These are phyloP conservation scores for Penicillium palitans DNA, from an alignment of 2,329 filamentous ascomycete species.

Conservation along the genomic window DNA sequence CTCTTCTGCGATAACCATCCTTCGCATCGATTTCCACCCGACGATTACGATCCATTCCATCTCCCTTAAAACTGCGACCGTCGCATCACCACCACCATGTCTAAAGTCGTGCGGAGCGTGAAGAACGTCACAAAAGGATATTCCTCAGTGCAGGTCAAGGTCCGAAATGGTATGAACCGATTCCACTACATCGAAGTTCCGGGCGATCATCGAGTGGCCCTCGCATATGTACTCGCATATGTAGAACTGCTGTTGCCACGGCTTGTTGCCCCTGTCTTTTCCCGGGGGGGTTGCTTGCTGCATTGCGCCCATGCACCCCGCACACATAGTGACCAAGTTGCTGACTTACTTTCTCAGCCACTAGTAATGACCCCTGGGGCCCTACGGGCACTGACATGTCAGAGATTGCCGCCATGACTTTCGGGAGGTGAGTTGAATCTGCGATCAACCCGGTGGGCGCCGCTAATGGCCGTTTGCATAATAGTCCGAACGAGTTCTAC, in stretches of 20 bases:
- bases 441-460: not conserved
- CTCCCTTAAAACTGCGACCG: conserved; percentile 8
- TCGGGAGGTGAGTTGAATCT: conserved; percentile 74
- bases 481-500: conserved; percentile 92
- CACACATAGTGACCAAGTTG: conserved; percentile 1
- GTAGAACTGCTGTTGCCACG: conserved; percentile 2
- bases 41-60: conserved; percentile 5
- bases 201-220: not conserved
- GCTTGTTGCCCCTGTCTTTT: conserved; percentile 7
- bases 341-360: conserved; percentile 62
- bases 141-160: conserved; percentile 93
- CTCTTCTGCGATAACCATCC: conserved; percentile 10
- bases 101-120: conserved; percentile 93
- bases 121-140: conserved; percentile 99
- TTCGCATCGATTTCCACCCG: conserved; percentile 11
- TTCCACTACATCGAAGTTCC: not conserved
- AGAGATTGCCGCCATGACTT: conserved; percentile 96
- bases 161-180: conserved; percentile 80
- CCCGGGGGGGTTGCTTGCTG: conserved; percentile 1
- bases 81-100: conserved; percentile 61
- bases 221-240: not conserved
- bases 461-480: conserved; percentile 14
- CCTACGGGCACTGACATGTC: conserved; percentile 98
- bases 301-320: conserved; percentile 5
- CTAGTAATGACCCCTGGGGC: conserved; percentile 98